Conservation (phyloP, 331 rosid species). For the Malus hybrid region DNA sequence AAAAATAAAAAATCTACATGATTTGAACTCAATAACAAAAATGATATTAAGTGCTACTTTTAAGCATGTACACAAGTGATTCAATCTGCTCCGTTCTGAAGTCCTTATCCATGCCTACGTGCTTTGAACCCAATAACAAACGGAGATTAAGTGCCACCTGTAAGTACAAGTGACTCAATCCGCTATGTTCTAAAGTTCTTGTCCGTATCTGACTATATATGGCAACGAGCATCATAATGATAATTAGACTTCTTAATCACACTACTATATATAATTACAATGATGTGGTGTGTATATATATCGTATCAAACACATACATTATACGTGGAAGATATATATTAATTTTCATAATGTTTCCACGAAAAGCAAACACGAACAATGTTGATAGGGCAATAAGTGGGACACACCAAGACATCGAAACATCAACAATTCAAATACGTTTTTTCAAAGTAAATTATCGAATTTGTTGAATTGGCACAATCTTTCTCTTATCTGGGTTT, state of each 20-base stretch:
- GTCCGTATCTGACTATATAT: too few species aligned
- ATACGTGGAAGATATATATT: not conserved
- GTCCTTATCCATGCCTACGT: too few species aligned
- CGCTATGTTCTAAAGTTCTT: accelerated
- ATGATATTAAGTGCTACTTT: too few species aligned
- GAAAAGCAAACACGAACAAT: not conserved
- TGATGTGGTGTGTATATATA: not conserved
- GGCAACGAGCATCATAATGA: not conserved
- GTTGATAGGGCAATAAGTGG: not conserved
- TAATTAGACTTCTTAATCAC: not conserved
- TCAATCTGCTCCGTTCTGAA: too few species aligned
- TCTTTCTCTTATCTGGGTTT: not conserved
- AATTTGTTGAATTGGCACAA: slow-evolving; percentile 1
- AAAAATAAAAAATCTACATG: not conserved
- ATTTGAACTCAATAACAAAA: too few species aligned
- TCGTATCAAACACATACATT: not conserved
- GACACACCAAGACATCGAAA: too few species aligned
- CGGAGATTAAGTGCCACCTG: not conserved
- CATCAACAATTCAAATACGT: not conserved
- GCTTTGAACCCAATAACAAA: not conserved
- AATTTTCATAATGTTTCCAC: not conserved
- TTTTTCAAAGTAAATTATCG: not conserved
- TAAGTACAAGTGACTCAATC: accelerated
- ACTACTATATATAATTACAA: not conserved
- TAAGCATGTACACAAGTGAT: too few species aligned